Evolutionary conservation across 495 filamentous ascomycete genomes (phyloP).

Genomic region (Trichocladium uniseriatum): DNA sequence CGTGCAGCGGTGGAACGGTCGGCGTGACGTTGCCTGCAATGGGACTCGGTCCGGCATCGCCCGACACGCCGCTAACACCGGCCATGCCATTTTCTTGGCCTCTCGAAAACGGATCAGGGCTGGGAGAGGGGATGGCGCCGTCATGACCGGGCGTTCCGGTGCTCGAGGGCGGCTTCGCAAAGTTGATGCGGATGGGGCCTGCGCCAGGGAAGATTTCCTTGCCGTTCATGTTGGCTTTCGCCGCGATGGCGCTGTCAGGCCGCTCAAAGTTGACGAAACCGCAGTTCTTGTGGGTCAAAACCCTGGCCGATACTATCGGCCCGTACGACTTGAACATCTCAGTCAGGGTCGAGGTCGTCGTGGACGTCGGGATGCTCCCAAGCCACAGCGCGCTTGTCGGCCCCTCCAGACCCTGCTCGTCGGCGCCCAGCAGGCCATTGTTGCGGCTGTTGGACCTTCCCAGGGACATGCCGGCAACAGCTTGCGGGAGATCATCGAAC

Average conservation of each 20-base stretch:
- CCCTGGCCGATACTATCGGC: slow-evolving; percentile 81
- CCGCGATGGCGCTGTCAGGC: slow-evolving; percentile 78
- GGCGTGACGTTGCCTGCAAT: slow-evolving; percentile 43
- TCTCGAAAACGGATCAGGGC: slow-evolving; percentile 69
- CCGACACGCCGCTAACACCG: slow-evolving; percentile 31
- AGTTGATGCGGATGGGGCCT: slow-evolving; percentile 89
- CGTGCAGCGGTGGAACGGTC: slow-evolving; percentile 59
- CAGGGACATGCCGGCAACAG: slow-evolving; percentile 71
- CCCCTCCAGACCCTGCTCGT: slow-evolving; percentile 75
- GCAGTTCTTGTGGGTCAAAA: slow-evolving; percentile 97
- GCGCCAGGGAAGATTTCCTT: slow-evolving; percentile 98
- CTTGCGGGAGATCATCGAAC: slow-evolving; percentile 57
- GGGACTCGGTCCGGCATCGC: slow-evolving; percentile 34
- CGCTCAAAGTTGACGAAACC: slow-evolving; percentile 97
- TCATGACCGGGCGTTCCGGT: slow-evolving; percentile 75
- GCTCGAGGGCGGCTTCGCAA: slow-evolving; percentile 87
- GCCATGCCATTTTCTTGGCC: slow-evolving; percentile 37
- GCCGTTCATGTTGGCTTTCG: slow-evolving; percentile 77
- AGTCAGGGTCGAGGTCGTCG: slow-evolving; percentile 83
- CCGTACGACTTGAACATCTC: slow-evolving; percentile 90
- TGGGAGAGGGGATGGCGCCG: slow-evolving; percentile 85
- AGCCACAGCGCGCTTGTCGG: slow-evolving; percentile 94
- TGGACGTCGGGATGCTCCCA: slow-evolving; percentile 94
- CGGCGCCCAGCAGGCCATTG: slow-evolving; percentile 46
- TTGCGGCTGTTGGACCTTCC: slow-evolving; percentile 51